phyloP scores from a whole-genome alignment of 768 basidiomycete species.

The Auricularia cornea region DNA sequence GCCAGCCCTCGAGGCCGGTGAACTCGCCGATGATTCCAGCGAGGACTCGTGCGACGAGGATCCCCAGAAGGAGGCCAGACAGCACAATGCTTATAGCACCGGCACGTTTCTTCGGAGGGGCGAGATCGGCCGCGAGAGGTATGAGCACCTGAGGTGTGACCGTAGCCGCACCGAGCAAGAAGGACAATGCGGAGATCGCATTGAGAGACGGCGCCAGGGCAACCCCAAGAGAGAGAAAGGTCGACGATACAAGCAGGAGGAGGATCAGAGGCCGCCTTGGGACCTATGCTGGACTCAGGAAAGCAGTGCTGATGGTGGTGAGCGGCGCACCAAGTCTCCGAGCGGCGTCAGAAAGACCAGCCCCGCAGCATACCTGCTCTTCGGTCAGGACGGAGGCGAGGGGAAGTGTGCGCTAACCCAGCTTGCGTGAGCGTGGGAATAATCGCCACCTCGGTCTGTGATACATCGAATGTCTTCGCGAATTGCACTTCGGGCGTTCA shows the following conservation, averaged over 20 bases:
- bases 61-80: constrained; percentile 49
- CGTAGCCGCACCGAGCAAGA: constrained; percentile 58
- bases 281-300: too few relatives aligned
- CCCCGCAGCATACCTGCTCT: constrained; percentile 47
- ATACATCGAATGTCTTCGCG: constrained; percentile 19
- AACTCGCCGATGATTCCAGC: constrained; percentile 70
- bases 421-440: constrained; percentile 26
- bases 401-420: neutral
- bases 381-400: too few relatives aligned
- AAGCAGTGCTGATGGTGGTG: too few relatives aligned
- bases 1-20: constrained; percentile 29
- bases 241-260: constrained; percentile 44
- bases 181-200: constrained; percentile 60
- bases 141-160: constrained; percentile 52
- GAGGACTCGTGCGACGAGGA: constrained; percentile 66
- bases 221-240: constrained; percentile 60
- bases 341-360: constrained; percentile 71
- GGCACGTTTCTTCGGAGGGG: constrained; percentile 62
- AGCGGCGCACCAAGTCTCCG: constrained; percentile 56
- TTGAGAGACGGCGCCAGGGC: constrained; percentile 49
- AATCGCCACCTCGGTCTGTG: constrained; percentile 19
- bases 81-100: constrained; percentile 59
- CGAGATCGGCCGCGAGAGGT: constrained; percentile 73
- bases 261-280: constrained; percentile 67
- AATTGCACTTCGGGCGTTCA: constrained; percentile 10